Conservation (phyloP, 805 yeast species). For the Suhomyces xylopsoci region DNA sequence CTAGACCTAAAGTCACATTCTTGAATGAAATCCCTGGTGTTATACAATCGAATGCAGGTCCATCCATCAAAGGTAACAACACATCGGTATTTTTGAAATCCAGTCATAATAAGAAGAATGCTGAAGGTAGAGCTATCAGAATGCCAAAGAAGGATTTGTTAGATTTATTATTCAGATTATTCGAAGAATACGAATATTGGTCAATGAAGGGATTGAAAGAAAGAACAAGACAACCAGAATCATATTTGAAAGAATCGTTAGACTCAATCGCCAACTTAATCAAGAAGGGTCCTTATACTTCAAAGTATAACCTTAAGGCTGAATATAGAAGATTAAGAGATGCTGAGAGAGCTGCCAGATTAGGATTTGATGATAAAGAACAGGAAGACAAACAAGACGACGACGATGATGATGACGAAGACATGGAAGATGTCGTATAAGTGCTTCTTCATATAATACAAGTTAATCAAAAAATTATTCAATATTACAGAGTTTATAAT, state of each 20-base stretch:
- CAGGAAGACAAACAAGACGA: slow-evolving; percentile 46
- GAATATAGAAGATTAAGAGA: slow-evolving; percentile 82
- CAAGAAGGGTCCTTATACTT: slow-evolving; percentile 93
- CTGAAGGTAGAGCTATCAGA: slow-evolving; percentile 86
- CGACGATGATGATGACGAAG: slow-evolving; percentile 68
- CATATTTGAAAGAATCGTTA: slow-evolving; percentile 82
- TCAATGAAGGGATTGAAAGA: slow-evolving; percentile 90
- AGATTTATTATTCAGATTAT: slow-evolving; percentile 82
- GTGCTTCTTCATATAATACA: neutral
- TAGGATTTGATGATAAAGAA: slow-evolving; percentile 48
- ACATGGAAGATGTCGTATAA: slow-evolving; percentile 71
- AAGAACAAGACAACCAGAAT: slow-evolving; percentile 93
- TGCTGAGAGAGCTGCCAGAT: slow-evolving; percentile 66
- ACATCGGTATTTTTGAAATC: slow-evolving; percentile 64
- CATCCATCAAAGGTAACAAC: slow-evolving; percentile 66
- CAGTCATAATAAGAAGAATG: slow-evolving; percentile 36
- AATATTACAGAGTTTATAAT: neutral
- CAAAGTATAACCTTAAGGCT: slow-evolving; percentile 84
- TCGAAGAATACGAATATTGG: slow-evolving; percentile 97
- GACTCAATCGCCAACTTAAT: slow-evolving; percentile 87
- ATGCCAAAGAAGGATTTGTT: slow-evolving; percentile 90
- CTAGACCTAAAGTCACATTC: slow-evolving; percentile 63
- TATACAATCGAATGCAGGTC: slow-evolving; percentile 81
- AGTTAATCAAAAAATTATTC: neutral
- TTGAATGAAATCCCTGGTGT: slow-evolving; percentile 83